A percentile compares a stretch with the other conserved stretches of the same genome.
Conservation (phyloP, 108 stramenopile species). For the Cyclotella choctawhatcheeana region DNA sequence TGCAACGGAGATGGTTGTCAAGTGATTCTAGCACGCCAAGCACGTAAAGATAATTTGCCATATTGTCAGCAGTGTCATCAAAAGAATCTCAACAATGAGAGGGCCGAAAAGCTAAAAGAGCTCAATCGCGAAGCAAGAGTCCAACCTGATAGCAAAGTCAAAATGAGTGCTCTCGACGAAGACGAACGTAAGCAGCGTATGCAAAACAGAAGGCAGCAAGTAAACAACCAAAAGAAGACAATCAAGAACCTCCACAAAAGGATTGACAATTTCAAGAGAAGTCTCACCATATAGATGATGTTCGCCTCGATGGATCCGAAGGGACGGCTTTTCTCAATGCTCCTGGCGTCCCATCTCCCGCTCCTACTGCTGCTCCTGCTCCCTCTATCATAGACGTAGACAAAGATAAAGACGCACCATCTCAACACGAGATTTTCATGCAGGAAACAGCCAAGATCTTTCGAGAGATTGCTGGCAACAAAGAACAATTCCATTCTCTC, state of each 20-base stretch:
- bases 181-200: background rate
- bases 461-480: background rate
- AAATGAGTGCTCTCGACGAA: background rate
- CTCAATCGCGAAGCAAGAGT: background rate
- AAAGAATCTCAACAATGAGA: background rate
- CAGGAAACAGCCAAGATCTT: background rate
- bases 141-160: background rate
- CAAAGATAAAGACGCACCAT: background rate
- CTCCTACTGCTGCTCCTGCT: background rate
- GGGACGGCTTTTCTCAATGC: background rate
- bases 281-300: background rate
- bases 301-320: background rate
- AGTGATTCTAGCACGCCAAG: background rate
- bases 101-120: background rate
- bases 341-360: background rate
- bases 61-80: background rate
- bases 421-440: background rate
- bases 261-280: background rate
- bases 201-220: background rate
- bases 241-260: background rate
- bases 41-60: background rate
- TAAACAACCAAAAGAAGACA: background rate
- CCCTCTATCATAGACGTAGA: background rate
- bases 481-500: background rate
- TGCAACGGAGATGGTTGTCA: background rate